These are phyloP conservation scores for Agaricus sinodeliciosus DNA, from an alignment of 768 basidiomycete species.

Conservation along the genomic window DNA sequence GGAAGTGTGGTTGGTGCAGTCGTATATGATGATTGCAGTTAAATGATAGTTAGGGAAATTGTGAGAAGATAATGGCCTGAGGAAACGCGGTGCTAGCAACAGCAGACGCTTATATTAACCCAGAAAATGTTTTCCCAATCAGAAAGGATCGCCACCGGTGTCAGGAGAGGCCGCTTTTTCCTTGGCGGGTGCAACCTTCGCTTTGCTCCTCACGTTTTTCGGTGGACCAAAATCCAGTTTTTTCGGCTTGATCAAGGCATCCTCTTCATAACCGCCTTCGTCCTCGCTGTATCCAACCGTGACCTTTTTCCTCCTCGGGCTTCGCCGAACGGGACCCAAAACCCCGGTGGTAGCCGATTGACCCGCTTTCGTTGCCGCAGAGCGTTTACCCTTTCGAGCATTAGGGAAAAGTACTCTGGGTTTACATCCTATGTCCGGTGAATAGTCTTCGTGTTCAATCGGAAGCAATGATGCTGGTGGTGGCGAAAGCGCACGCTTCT, in stretches of 20 bases:
- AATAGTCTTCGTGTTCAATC: slow-evolving; percentile 58
- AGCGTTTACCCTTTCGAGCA: slow-evolving; percentile 15
- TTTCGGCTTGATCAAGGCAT: slow-evolving; percentile 4
- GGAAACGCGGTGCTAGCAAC: background rate
- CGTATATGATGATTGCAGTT: background rate
- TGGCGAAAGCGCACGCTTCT: slow-evolving; percentile 34
- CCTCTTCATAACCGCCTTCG: slow-evolving; percentile 4
- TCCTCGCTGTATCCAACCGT: slow-evolving; percentile 1
- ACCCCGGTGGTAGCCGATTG: background rate
- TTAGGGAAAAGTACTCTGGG: slow-evolving; percentile 53
- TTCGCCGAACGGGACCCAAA: background rate
- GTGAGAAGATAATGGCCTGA: background rate
- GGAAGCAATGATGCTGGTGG: slow-evolving; percentile 49
- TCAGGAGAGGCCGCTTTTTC: background rate
- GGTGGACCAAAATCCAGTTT: slow-evolving; percentile 12
- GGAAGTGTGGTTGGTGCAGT: background rate
- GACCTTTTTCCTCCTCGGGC: slow-evolving; percentile 4
- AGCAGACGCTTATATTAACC: background rate
- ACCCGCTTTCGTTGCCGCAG: background rate
- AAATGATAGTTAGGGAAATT: background rate
- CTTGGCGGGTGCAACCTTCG: background rate
- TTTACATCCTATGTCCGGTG: slow-evolving; percentile 45
- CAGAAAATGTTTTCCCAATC: background rate
- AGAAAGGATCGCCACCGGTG: background rate
- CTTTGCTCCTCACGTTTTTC: slow-evolving; percentile 1